phyloP scores from a whole-genome alignment of 2,329 filamentous ascomycete species.

The Colletotrichum sp. region DNA sequence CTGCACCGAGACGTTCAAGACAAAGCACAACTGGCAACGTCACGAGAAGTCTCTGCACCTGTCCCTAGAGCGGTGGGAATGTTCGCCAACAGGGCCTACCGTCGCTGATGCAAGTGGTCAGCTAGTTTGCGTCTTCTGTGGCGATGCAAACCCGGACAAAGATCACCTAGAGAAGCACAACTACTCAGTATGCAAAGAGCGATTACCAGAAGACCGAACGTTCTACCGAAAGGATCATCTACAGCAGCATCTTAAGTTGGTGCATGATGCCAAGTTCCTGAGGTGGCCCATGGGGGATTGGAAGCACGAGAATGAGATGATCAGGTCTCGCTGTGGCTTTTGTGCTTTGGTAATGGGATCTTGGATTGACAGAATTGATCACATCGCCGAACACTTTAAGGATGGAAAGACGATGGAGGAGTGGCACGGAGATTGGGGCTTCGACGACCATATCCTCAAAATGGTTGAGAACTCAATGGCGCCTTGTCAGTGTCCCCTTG shows the following conservation, averaged over 20 bases:
- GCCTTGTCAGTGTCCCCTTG: conserved; percentile 28
- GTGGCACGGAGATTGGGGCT: conserved; percentile 45
- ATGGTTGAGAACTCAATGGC: conserved; percentile 43
- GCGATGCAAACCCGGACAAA: conserved; percentile 30
- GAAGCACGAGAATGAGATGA: conserved; percentile 3
- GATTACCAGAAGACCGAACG: conserved; percentile 44
- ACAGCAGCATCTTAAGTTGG: conserved; percentile 39
- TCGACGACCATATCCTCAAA: conserved; percentile 36
- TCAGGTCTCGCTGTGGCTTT: conserved; percentile 39
- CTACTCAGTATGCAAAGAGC: conserved; percentile 52
- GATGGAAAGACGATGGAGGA: conserved; percentile 41
- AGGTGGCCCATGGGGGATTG: conserved; percentile 11
- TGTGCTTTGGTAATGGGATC: conserved; percentile 36
- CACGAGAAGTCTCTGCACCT: conserved; percentile 54
- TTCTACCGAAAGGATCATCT: conserved; percentile 51
- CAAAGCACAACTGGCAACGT: conserved; percentile 51
- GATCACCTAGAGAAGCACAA: conserved; percentile 42
- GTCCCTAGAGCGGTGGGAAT: conserved; percentile 50
- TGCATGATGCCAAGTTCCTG: conserved; percentile 9
- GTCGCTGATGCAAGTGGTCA: conserved; percentile 36
- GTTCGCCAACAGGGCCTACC: conserved; percentile 23
- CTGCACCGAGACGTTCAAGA: conserved; percentile 49
- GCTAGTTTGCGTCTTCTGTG: conserved; percentile 45
- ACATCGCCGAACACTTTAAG: conserved; percentile 44
- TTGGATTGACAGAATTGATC: conserved; percentile 38